Evolutionary conservation across 129 eudicot genomes (phyloP), one percentile per base, ranked within the genome.

Genomic region (Tagetes erecta): DNA sequence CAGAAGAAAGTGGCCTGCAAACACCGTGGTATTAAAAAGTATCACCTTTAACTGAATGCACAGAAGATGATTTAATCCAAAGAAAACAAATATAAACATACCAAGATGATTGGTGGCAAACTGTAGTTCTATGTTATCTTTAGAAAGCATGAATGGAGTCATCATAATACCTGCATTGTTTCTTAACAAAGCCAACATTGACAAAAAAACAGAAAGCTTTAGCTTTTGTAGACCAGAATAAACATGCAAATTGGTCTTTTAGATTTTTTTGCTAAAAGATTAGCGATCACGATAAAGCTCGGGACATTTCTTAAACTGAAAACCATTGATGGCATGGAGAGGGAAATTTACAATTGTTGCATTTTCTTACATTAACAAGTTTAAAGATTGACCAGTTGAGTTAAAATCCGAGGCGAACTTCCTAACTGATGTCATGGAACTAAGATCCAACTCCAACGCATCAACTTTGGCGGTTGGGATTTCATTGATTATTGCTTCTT

Each of bases 141-240:
- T 80, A 50, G 99, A 90, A 45, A 90, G 99, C 89, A 53, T 58
- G 74, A 80, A 94, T 1, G 93, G 96, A 35, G 93, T 84, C 70
- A 89, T 88, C 96, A 88, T 87, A 14, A 94, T 75, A 52, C 99
- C 99, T 84, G 99, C 99, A 82, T 94, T 94, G 80, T 94, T 94
- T 74, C 98, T 94, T 71, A 33, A 35, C 62, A 74, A 73, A 63
- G 57, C 68, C 77, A 72, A 9, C 36, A 47, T 58, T 67, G 42
- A 49, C 39, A 69, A 59, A 41, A 59, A 41, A 70, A 34, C 11
- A 36, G 1, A 44, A 50, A 64, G 12, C 31, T 45, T 67, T 58
- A 46, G 36, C 45, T 12, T 51, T 67, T 53, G 49, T 42, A 57
- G 71, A 6, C 37, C 50, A 12, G 40, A 40, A 44, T 62, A 41